Conservation (phyloP, 495 filamentous ascomycete genomes). For the Physcia stellaris region DNA sequence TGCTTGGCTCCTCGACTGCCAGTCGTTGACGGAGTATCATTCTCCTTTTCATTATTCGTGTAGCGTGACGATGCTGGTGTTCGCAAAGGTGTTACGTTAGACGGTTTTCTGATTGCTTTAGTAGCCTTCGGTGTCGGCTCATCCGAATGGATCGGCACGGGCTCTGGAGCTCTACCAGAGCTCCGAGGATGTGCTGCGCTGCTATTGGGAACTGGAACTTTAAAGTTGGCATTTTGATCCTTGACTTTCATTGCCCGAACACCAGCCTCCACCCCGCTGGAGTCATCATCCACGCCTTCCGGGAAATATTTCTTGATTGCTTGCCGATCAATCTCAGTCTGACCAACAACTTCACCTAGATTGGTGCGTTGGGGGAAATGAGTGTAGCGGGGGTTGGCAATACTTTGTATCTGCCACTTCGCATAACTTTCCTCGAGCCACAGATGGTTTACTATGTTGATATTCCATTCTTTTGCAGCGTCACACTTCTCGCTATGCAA, state of each 20-base stretch:
- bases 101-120: conserved; percentile 10
- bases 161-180: background rate
- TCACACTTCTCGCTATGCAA: conserved; percentile 77
- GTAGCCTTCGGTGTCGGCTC: conserved; percentile 9
- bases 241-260: conserved; percentile 25
- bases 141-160: conserved; percentile 10
- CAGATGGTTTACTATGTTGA: conserved; percentile 82
- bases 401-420: conserved; percentile 55
- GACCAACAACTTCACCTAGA: conserved; percentile 80
- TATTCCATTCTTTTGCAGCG: conserved; percentile 83
- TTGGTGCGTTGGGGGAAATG: conserved; percentile 82
- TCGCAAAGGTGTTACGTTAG: conserved; percentile 18
- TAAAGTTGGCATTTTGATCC: conserved; percentile 20
- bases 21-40: conserved; percentile 66
- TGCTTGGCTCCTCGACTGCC: conserved; percentile 80
- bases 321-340: conserved; percentile 52
- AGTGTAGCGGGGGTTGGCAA: conserved; percentile 58
- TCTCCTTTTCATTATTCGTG: conserved; percentile 56
- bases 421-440: conserved; percentile 98
- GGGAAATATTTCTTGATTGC: conserved; percentile 42
- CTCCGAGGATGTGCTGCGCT: conserved; percentile 1
- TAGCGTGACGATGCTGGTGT: conserved; percentile 35
- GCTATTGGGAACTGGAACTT: conserved; percentile 2
- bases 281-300: conserved; percentile 17
- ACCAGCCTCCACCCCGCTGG: conserved; percentile 9